phyloP scores from a whole-genome alignment of 306 rosid species.

The Corylus americana region DNA sequence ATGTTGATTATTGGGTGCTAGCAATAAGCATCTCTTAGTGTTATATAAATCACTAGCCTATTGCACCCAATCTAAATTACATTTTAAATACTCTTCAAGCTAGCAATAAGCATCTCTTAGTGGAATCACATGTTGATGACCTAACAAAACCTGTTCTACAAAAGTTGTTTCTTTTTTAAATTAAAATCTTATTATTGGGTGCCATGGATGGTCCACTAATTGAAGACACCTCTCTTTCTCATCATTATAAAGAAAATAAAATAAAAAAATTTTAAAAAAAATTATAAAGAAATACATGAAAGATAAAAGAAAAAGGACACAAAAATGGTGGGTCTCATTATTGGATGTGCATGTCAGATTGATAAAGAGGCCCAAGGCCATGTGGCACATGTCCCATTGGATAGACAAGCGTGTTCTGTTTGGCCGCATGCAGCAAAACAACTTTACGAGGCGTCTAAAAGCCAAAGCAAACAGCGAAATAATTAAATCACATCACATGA shows the following conservation, averaged over 20 bases:
- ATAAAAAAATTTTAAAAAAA: not conserved
- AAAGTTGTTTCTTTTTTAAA: too few relatives aligned
- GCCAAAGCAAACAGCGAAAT: not conserved
- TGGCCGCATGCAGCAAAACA: not conserved
- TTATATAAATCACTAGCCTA: too few relatives aligned
- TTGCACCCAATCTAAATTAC: too few relatives aligned
- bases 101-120: not conserved
- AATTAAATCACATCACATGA: conserved; percentile 26
- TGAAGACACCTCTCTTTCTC: too few relatives aligned
- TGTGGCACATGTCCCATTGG: conserved; percentile 10
- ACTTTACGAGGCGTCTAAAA: not conserved
- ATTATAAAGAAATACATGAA: not conserved
- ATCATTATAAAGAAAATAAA: too few relatives aligned
- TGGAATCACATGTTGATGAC: not conserved
- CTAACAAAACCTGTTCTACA: not conserved
- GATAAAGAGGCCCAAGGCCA: not conserved
- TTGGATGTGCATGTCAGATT: conserved; percentile 12
- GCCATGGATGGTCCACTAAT: too few relatives aligned
- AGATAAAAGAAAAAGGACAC: not conserved
- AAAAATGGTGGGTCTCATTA: not conserved
- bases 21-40: too few relatives aligned
- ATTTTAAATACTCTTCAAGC: too few relatives aligned
- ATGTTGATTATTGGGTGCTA: too few relatives aligned
- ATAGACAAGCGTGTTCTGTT: conserved; percentile 2
- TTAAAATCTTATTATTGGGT: too few relatives aligned